Evolutionary conservation across 2,329 filamentous ascomycete species (phyloP), one percentile per base, ranked within the genome.

Genomic region (Immersiporthe knoxdaviesiana): DNA sequence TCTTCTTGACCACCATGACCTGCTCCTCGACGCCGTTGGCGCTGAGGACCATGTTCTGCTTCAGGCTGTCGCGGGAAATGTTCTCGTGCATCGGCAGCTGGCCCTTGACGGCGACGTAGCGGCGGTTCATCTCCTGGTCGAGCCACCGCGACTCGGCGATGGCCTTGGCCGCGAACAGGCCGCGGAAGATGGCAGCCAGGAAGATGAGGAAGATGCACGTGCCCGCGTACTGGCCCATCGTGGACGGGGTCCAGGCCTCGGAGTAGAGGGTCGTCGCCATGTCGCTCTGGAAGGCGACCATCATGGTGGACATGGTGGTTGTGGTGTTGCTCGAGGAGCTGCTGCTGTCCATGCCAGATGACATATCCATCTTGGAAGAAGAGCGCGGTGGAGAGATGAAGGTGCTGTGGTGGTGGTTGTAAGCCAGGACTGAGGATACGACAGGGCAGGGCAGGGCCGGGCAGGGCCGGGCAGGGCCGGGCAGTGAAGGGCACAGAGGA

Each of bases 201-300:
- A 91, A 74, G 77, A 97, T 90, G 70, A 97, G 86, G 81, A 97
- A 97, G 78, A 97, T 92, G 83, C 95, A 97, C 37, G 93, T 97
- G 68, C 89, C 95, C 1, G 93, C 93, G 80, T 97, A 98, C 70
- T 86, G 82, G 74, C 91, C 93, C 7, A 85, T 82, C 47, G 82
- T 90, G 37, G 77, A 80, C 6, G 95, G 95, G 2, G 91, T 91
- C 93, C 94, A 98, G 65, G 83, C 78, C 30, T 81, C 78, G 21
- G 92, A 90, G 80, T 82, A 88, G 70, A 88, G 83, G 0, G 86
- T 78, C 5, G 85, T 87, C 66, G 75, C 74, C 63, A 78, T 80
- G 69, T 80, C 75, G 71, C 79, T 87, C 73, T 90, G 90, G 84
- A 96, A 96, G 73, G 86, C 78, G 75, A 83, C 81, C 77, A 79